Evolutionary conservation across 1,139 yeast species (phyloP), one percentile per base, ranked within the genome.

Genomic region (Saccharomyces hybrid): DNA sequence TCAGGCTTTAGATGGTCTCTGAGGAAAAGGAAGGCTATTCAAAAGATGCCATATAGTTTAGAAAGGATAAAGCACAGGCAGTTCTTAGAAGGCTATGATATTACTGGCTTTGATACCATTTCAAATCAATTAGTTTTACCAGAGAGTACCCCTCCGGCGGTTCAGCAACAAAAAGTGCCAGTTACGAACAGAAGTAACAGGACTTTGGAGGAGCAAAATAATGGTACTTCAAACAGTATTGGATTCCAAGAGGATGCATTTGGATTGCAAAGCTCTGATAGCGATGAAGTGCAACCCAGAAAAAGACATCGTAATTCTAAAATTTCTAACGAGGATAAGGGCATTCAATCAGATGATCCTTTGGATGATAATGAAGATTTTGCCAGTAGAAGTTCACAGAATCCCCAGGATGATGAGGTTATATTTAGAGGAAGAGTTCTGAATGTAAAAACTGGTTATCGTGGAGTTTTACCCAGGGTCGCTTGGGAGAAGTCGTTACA

Each of bases 21-120:
- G 16, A 56, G 71, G 38, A 62, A 65, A 53, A 60, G 72, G 42
- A 68, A 61, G 32, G 71, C 71, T 1, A 67, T 68, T 14, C 71
- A 69, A 52, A 66, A 62, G 53, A 62, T 65, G 63, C 71, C 71
- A 2, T 69, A 69, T 51, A 69, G 71, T 56, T 53, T 69, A 41
- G 72, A 69, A 47, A 61, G 70, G 46, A 57, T 69, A 24, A 65
- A 59, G 51, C 71, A 69, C 52, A 61, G 61, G 48, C 68, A 67
- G 38, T 51, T 64, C 12, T 42, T 69, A 46, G 60, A 65, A 54
- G 72, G 72, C 0, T 62, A 57, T 52, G 70, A 66, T 51, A 58
- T 67, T 1, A 55, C 48, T 3, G 50, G 51, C 9, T 61, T 58
- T 55, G 61, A 61, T 7, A 11, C 38, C n/a, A 53, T 56, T 8